Evolutionary conservation across 2,329 filamentous ascomycete species (phyloP).

Genomic region (Hypoxylon sp.): DNA sequence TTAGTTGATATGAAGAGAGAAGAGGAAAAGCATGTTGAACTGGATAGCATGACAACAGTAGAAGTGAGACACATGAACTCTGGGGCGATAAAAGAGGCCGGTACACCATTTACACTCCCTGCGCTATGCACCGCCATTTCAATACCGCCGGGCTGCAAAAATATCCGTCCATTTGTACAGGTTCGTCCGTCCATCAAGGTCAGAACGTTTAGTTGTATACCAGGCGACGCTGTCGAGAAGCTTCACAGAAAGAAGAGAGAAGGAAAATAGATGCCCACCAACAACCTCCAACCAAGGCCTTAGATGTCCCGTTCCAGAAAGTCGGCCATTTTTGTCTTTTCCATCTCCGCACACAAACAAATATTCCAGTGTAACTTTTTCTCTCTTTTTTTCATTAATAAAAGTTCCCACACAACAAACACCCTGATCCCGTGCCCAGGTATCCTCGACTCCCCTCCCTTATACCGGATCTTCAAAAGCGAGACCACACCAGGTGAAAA

Average conservation of each 20-base stretch:
- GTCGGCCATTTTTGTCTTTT: constrained; percentile 55
- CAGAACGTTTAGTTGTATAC: constrained; percentile 49
- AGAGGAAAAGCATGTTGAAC: neutral
- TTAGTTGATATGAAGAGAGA: neutral
- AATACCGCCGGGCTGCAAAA: constrained; percentile 48
- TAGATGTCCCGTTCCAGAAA: constrained; percentile 44
- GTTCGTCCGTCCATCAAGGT: constrained; percentile 46
- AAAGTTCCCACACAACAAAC: constrained; percentile 46
- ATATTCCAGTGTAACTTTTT: constrained; percentile 50
- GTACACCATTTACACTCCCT: constrained; percentile 53
- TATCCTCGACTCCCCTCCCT: constrained; percentile 48
- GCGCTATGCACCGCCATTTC: constrained; percentile 53
- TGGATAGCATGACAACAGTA: constrained; percentile 38
- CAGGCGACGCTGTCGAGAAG: constrained; percentile 46
- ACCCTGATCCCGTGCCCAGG: constrained; percentile 45
- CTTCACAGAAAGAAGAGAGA: constrained; percentile 32
- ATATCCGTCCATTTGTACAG: constrained; percentile 53
- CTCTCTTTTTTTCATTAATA: constrained; percentile 33
- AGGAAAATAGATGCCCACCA: constrained; percentile 32
- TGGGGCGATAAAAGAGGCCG: constrained; percentile 48
- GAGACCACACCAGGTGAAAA: constrained; percentile 54
- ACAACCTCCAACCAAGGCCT: constrained; percentile 42
- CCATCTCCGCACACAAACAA: constrained; percentile 53
- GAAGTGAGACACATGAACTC: constrained; percentile 46
- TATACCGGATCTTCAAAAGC: constrained; percentile 59